Base-by-base conservation (phyloP, 805 yeast species). In the Candida chauliodis region DNA sequence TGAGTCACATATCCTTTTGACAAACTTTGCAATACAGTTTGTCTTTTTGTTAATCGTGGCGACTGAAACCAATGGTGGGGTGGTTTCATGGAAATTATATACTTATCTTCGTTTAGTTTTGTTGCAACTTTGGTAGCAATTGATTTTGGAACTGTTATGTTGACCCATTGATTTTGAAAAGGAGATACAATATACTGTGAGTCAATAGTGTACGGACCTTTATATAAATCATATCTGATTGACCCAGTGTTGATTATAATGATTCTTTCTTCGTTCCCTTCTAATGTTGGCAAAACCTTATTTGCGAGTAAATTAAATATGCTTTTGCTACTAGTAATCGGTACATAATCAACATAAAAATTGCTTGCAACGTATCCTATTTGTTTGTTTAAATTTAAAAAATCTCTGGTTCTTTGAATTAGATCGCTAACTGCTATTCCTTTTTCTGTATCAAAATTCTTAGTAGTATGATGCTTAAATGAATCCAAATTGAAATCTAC, bases 171-270 rank as follows among this genome's bases (percentile, higher is more conserved):
- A 52, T 89, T 88, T 37, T 76, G 70, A 60, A 88, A 90, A 0
- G 98, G 97, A 0, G 95, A 80, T 1, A 91, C 85, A 30, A 84
- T 85, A 53, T 71, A 91, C 48, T 84, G 84, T 0, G 91, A 71
- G 56, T 89, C 95, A 30, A 65, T 63, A 0, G 95, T 89, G 55
- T 82, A 90, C 1, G 83, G 80, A 0, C 97, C 98, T 53, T 80
- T 76, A 62, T 83, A 84, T 32, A 90, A 61, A 58, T 90, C 96
- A 53, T 86, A 91, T 38, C 97, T 73, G 2, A 90, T 75, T 4
- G 95, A 82, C 1, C 97, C 97, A 0, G 96, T 84, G 56, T 91
- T 91, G 43, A 86, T 76, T 31, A 85, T 61, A 18, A 88, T 73
- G 20, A 80, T 64, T 45, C 59, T 53, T 49, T 44, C 62, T 16